Evolutionary conservation across 768 basidiomycete genomes (phyloP).

Genomic region (Chalciporus chontae): DNA sequence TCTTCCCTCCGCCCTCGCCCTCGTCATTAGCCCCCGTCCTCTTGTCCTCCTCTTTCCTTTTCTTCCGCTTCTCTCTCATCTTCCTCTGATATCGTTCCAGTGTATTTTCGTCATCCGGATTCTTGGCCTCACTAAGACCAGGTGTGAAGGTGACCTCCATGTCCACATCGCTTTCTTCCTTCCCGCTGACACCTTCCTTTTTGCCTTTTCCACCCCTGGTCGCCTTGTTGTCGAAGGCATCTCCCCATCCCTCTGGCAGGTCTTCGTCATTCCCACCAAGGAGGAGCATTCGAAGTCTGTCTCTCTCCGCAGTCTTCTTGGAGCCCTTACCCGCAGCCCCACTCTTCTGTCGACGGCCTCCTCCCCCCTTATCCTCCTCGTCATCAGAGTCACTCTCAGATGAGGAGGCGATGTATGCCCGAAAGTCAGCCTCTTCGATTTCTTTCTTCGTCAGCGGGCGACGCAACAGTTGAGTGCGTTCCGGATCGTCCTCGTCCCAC

Average conservation of each 20-base stretch:
- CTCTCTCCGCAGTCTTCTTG: constrained; percentile 48
- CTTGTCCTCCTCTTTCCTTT: constrained; percentile 65
- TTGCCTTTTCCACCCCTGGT: constrained; percentile 2
- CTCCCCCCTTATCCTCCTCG: constrained; percentile 11
- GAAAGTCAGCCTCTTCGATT: constrained; percentile 90
- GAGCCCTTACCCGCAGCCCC: constrained; percentile 19
- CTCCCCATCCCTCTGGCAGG: constrained; percentile 84
- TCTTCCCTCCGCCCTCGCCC: constrained; percentile 18
- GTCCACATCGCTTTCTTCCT: constrained; percentile 52
- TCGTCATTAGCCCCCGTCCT: constrained; percentile 24
- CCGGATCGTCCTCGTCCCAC: constrained; percentile 97
- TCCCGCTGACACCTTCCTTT: constrained; percentile 25
- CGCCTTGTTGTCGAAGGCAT: constrained; percentile 29
- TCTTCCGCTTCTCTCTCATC: constrained; percentile 83
- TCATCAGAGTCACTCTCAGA: constrained; percentile 49
- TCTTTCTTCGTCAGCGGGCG: constrained; percentile 77
- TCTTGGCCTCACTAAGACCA: constrained; percentile 59
- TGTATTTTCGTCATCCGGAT: constrained; percentile 74
- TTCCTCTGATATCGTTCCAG: constrained; percentile 87
- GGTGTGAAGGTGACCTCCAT: constrained; percentile 97
- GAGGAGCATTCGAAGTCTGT: constrained; percentile 72
- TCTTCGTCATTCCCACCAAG: constrained; percentile 63
- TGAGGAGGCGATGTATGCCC: constrained; percentile 69
- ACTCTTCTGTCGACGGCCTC: constrained; percentile 5
- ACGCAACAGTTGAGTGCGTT: constrained; percentile 76